Base-by-base conservation (phyloP, 2,329 filamentous ascomycete species). In the Botrytis paeoniae region DNA sequence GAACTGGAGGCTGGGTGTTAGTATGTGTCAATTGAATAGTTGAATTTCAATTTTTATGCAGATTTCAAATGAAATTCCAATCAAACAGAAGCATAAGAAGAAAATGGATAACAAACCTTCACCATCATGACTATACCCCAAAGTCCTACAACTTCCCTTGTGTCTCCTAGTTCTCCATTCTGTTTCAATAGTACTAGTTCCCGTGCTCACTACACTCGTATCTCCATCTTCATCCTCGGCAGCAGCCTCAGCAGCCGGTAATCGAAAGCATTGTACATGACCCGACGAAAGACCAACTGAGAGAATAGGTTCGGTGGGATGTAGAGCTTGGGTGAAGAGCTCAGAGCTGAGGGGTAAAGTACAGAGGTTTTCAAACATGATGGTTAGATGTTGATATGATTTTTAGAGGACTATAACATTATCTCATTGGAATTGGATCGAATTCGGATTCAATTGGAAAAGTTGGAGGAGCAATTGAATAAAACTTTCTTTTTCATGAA, bases 151-250 rank as follows among this genome's bases (percentile, higher is more conserved):
- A 86, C 94, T 98, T 20, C 94, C 95, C 85, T 97, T 97, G 84
- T 99, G 96, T 75, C 96, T 88, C 77, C 91, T 87, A 8, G 96
- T 98, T 78, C 89, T 89, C 96, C 96, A 99, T 74, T 91, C 85
- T 0, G 91, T 93, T 77, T 95, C 92, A 75, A 98, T 92, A 72
- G 91, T 89, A 61, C 91, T 92, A 75, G 88, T 92, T 18, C 93
- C 94, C 78, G 86, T 84, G 32, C 85, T 88, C 35, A 87, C 72
- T 3, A 86, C 82, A 76, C 85, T 89, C 63, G 83, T 82, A 71
- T 87, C 85, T 48, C 81, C 84, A 72, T 86, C 86, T 5, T 75
- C 82, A 59, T 88, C 87, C 41, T 88, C 87, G 48, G 85, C 83
- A 57, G 85, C 84, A 60, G 83, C 83, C 70, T 83, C 85, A 48